A percentile compares a stretch with the other conserved stretches of the same genome.
These are phyloP conservation scores for Pichia insulana DNA, from an alignment of 805 yeast genomes.

Conservation along the genomic window DNA sequence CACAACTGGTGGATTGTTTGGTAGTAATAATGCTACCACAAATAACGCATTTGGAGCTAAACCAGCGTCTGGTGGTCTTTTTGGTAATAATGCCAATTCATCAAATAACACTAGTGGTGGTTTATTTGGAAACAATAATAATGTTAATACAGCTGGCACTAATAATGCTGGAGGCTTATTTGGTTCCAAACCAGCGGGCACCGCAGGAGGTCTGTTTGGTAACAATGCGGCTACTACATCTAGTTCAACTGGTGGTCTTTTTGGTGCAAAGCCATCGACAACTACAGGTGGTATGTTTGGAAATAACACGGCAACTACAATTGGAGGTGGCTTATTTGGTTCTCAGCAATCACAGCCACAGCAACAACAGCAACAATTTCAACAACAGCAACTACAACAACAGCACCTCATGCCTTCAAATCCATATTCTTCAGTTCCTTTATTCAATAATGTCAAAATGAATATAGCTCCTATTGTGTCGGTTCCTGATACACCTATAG, in stretches of 20 bases:
- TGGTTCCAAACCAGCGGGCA: slow-evolving; percentile 21
- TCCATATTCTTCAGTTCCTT: slow-evolving; percentile 76
- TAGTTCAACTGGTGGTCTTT: slow-evolving; percentile 14
- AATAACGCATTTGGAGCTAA: slow-evolving; percentile 20
- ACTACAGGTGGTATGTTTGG: slow-evolving; percentile 32
- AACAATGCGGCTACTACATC: slow-evolving; percentile 9
- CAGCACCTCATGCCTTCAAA: slow-evolving; percentile 31
- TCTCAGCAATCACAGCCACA: slow-evolving; percentile 17
- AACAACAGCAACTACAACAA: slow-evolving; percentile 13
- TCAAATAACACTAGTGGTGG: slow-evolving; percentile 11
- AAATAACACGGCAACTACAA: slow-evolving; percentile 15
- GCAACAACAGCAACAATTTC: slow-evolving; percentile 14
- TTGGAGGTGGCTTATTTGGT: slow-evolving; percentile 25
- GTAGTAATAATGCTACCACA: slow-evolving; percentile 17
- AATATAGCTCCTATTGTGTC: slow-evolving; percentile 26
- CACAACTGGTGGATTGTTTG: slow-evolving; percentile 20
- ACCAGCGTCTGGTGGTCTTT: slow-evolving; percentile 28
- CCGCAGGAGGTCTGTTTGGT: slow-evolving; percentile 34
- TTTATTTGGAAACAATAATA: slow-evolving; percentile 13
- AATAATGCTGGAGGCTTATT: slow-evolving; percentile 31
- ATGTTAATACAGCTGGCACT: slow-evolving; percentile 11
- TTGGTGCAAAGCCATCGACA: slow-evolving; percentile 14
- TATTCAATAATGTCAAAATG: slow-evolving; percentile 37
- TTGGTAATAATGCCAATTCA: slow-evolving; percentile 25
- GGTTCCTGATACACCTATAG: slow-evolving; percentile 42